A percentile compares a stretch with the other conserved stretches of the same genome.
Conservation (phyloP, 306 rosid genomes). For the Senna siamea region DNA sequence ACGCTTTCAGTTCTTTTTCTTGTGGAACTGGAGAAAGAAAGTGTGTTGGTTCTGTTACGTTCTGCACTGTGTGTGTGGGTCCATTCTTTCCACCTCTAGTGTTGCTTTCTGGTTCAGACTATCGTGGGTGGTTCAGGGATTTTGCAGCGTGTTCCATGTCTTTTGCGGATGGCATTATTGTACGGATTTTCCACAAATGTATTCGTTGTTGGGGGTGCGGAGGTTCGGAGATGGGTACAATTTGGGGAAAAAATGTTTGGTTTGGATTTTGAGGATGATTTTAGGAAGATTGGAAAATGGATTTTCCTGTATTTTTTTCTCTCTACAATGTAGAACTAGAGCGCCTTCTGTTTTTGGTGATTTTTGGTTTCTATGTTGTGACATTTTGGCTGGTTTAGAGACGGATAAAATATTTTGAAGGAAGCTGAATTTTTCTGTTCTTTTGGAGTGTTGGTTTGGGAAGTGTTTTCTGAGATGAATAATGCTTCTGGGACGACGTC, state of each 20-base stretch:
- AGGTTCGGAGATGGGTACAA: background rate
- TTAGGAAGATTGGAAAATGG: slow-evolving; percentile 13
- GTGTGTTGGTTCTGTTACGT: background rate
- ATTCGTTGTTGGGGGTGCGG: slow-evolving; percentile 5
- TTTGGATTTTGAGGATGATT: background rate
- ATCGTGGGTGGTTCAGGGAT: slow-evolving; percentile 28
- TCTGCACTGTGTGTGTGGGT: background rate
- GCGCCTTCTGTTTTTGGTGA: background rate
- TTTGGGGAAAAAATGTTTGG: slow-evolving; percentile 9
- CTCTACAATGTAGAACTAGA: slow-evolving; percentile 34
- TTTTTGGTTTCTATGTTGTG: background rate
- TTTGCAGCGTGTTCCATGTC: slow-evolving; percentile 48
- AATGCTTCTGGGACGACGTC: slow-evolving; percentile 55
- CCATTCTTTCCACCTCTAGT: slow-evolving; percentile 42
- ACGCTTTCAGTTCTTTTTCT: background rate
- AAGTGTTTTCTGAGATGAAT: slow-evolving; percentile 53
- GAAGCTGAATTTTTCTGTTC: slow-evolving; percentile 14
- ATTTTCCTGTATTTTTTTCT: background rate
- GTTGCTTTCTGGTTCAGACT: slow-evolving; percentile 52
- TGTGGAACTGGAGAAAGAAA: slow-evolving; percentile 11
- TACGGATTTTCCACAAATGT: slow-evolving; percentile 30
- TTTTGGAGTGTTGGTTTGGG: slow-evolving; percentile 16
- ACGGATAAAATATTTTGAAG: slow-evolving; percentile 1
- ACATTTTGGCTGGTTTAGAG: no score
- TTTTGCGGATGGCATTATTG: slow-evolving; percentile 46